phyloP scores from a whole-genome alignment of 768 basidiomycete species.

The Boletellus sp. region DNA sequence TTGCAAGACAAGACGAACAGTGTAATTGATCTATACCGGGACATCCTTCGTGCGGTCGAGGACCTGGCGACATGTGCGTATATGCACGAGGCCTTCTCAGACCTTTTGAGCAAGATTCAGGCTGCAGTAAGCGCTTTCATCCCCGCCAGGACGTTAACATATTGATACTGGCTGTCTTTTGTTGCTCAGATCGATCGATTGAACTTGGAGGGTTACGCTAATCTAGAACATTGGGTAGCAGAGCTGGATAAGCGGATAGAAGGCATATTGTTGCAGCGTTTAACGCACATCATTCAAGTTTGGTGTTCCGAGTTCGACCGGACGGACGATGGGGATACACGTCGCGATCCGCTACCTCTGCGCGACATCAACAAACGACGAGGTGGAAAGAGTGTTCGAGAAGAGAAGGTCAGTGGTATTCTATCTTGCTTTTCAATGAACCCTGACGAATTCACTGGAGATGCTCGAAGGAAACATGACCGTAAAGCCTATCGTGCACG shows the following conservation, averaged over 20 bases:
- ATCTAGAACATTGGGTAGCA: constrained; percentile 89
- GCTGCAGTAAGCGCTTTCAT: constrained; percentile 56
- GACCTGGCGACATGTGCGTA: constrained; percentile 87
- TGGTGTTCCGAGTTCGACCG: constrained; percentile 90
- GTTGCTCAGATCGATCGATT: constrained; percentile 78
- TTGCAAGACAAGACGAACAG: constrained; percentile 96
- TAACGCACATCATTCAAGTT: constrained; percentile 72
- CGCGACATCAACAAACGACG: constrained; percentile 67
- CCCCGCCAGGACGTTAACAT: background rate
- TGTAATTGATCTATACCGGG: constrained; percentile 86
- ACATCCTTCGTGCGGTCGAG: constrained; percentile 80
- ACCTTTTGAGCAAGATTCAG: constrained; percentile 76
- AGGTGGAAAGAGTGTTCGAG: constrained; percentile 66
- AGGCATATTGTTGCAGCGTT: constrained; percentile 66
- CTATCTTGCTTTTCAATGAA: background rate
- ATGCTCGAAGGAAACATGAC: constrained; percentile 70
- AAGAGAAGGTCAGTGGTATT: constrained; percentile 62
- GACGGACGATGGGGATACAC: constrained; percentile 61
- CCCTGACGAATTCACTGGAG: constrained; percentile 34
- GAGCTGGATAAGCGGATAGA: constrained; percentile 84
- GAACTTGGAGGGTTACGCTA: constrained; percentile 93
- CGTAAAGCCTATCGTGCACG: constrained; percentile 86
- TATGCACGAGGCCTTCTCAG: constrained; percentile 75
- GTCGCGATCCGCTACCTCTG: constrained; percentile 47
- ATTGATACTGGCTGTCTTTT: background rate